Conservation (phyloP, 2,329 filamentous ascomycete genomes). For the Beauveria sp. region DNA sequence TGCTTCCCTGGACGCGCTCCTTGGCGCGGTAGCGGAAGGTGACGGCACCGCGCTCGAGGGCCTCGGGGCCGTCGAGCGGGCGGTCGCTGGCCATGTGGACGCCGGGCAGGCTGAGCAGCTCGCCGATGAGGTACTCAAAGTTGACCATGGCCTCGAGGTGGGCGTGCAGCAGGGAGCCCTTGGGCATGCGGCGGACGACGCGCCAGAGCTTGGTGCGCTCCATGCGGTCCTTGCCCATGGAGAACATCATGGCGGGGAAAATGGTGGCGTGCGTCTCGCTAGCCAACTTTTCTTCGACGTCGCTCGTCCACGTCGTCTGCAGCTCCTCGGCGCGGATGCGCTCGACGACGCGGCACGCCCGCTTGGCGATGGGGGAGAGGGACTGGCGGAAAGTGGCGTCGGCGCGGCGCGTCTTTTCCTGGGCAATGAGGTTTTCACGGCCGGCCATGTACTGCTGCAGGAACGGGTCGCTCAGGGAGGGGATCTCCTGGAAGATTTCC, state of each 20-base stretch:
- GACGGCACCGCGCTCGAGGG: conserved; percentile 48
- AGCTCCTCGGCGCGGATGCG: conserved; percentile 74
- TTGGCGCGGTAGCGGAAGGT: conserved; percentile 53
- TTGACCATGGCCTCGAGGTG: conserved; percentile 91
- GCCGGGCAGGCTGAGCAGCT: conserved; percentile 63
- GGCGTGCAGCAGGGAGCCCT: conserved; percentile 77
- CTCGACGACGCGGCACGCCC: conserved; percentile 72
- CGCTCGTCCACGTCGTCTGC: conserved; percentile 65
- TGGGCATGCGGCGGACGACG: conserved; percentile 80
- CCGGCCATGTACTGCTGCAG: conserved; percentile 75
- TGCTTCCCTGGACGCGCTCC: conserved; percentile 31
- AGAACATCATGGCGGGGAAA: conserved; percentile 92
- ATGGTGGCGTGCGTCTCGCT: conserved; percentile 55
- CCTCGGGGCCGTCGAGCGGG: conserved; percentile 46
- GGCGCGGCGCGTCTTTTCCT: conserved; percentile 77
- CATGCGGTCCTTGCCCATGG: conserved; percentile 76
- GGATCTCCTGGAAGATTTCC: conserved; percentile 49
- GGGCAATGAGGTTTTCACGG: conserved; percentile 64
- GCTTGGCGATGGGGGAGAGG: conserved; percentile 69
- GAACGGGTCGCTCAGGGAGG: conserved; percentile 59
- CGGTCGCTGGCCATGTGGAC: conserved; percentile 62
- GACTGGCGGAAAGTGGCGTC: conserved; percentile 63
- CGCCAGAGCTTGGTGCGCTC: conserved; percentile 78
- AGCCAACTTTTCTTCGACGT: conserved; percentile 63
- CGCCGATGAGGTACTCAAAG: conserved; percentile 68